Base-by-base conservation (phyloP, 2,329 filamentous ascomycete genomes). In the Trichoderma harzianum region DNA sequence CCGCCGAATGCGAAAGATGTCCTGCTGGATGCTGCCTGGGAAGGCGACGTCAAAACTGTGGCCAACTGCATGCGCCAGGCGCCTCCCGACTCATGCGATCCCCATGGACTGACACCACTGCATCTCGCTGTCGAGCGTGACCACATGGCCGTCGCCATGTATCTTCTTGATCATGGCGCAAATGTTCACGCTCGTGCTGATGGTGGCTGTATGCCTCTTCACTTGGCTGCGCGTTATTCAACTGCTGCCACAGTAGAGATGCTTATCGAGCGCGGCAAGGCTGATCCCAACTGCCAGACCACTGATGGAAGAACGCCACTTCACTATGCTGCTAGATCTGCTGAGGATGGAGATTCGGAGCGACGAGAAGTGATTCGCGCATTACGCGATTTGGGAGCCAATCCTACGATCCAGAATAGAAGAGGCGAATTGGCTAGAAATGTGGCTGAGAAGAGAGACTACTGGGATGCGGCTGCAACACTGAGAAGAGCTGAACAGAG, bases 21-120 rank as follows among this genome's bases (percentile, higher is more conserved):
- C 0, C 73, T 80, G 3, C 75, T 80, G 1, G 78, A 80, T 47
- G 79, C 78, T 0, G 78, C 80, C 71, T 83, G 79, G 79, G 78
- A 78, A 34, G 79, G 79, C 2, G 75, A 80, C 24, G 72, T 80
- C 10, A 72, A 77, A 34, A 74, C 73, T 18, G 77, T 78, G 3
- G 73, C 68, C 7, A 72, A 74, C 0, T 78, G 78, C 2, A 75
- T 80, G 18, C 73, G 74, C 1, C 60, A 76, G 21, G 75, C 75
- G 7, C 76, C 78, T 0, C 72, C 74, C 16, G 75, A 72, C 47
- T 76, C 74, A 3, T 78, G 78, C 47, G 79, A 80, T 43, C 71
- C 75, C 4, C 76, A 77, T 7, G 79, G 78, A 28, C 75, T 80
- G 3, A 80, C 79, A 1, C 74, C 79, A 0, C 74, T 80, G 0